phyloP scores from a whole-genome alignment of 805 yeast genomes.

The Yarrowia hollandica region DNA sequence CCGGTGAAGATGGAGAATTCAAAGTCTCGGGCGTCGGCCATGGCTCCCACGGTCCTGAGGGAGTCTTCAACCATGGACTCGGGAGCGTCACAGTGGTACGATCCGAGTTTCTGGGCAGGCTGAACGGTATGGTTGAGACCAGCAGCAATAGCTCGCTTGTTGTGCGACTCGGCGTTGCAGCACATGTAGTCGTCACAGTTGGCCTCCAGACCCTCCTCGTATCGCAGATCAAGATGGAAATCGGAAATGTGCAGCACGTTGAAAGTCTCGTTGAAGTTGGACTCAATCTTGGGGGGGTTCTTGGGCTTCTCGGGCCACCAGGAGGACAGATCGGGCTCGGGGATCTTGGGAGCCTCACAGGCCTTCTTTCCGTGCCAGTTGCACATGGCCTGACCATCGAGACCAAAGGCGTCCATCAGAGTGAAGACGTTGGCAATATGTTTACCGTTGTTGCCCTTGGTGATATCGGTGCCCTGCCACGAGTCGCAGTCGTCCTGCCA shows the following conservation, averaged over 20 bases:
- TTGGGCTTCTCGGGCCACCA: slow-evolving; percentile 47
- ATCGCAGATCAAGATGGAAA: slow-evolving; percentile 58
- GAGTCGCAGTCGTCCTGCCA: slow-evolving; percentile 18
- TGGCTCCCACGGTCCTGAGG: slow-evolving; percentile 48
- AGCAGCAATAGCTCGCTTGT: slow-evolving; percentile 19
- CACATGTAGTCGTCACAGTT: slow-evolving; percentile 55
- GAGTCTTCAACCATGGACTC: slow-evolving; percentile 60
- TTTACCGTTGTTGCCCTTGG: slow-evolving; percentile 10
- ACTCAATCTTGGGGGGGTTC: slow-evolving; percentile 48
- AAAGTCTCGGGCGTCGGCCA: slow-evolving; percentile 45
- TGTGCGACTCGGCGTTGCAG: slow-evolving; percentile 46
- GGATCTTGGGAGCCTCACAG: background rate
- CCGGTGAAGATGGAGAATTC: slow-evolving; percentile 72
- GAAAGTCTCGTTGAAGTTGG: slow-evolving; percentile 44
- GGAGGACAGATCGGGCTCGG: slow-evolving; percentile 1
- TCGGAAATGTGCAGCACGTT: slow-evolving; percentile 68
- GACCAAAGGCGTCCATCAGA: slow-evolving; percentile 53
- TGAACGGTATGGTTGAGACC: slow-evolving; percentile 37
- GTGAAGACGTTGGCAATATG: slow-evolving; percentile 52
- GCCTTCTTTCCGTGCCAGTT: slow-evolving; percentile 44
- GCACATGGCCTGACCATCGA: slow-evolving; percentile 58
- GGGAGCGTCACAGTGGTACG: slow-evolving; percentile 69
- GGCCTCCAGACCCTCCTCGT: slow-evolving; percentile 49
- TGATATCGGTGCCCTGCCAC: slow-evolving; percentile 9
- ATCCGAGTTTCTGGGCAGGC: slow-evolving; percentile 64